phyloP scores from a whole-genome alignment of 768 basidiomycete genomes.

The Russula virescens region DNA sequence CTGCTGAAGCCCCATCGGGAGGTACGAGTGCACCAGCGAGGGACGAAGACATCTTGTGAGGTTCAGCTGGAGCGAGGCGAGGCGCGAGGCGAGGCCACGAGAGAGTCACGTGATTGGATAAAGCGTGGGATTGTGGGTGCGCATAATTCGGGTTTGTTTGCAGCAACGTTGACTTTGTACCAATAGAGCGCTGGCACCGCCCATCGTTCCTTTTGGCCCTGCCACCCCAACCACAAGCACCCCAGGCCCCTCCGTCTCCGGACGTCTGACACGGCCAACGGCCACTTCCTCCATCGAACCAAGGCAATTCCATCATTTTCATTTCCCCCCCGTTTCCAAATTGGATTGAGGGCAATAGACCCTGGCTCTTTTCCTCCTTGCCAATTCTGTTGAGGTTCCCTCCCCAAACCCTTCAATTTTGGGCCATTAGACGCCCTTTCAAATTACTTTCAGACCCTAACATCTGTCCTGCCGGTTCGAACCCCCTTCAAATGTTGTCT shows the following conservation, averaged over 20 bases:
- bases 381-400: not conserved
- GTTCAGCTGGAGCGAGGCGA: not conserved
- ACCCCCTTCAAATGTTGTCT: not conserved
- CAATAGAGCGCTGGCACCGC: conserved; percentile 14
- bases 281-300: not conserved
- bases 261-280: not conserved
- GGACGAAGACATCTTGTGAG: not conserved
- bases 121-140: not conserved
- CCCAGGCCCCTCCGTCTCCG: not conserved
- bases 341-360: not conserved
- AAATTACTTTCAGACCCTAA: not conserved
- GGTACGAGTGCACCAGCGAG: conserved; percentile 17
- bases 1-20: not conserved
- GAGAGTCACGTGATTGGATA: not conserved
- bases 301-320: not conserved
- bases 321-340: not conserved
- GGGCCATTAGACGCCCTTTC: not conserved
- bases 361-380: not conserved
- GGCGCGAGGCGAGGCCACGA: no score
- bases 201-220: not conserved
- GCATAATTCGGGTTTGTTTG: not conserved
- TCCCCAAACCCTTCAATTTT: not conserved
- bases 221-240: not conserved
- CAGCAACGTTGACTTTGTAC: not conserved
- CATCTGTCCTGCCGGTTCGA: not conserved